Percentiles rank a stretch among this genome's conserved stretches.
These are phyloP conservation scores for Aeminium ludgeri DNA, from an alignment of 495 filamentous ascomycete species.

Conservation along the genomic window DNA sequence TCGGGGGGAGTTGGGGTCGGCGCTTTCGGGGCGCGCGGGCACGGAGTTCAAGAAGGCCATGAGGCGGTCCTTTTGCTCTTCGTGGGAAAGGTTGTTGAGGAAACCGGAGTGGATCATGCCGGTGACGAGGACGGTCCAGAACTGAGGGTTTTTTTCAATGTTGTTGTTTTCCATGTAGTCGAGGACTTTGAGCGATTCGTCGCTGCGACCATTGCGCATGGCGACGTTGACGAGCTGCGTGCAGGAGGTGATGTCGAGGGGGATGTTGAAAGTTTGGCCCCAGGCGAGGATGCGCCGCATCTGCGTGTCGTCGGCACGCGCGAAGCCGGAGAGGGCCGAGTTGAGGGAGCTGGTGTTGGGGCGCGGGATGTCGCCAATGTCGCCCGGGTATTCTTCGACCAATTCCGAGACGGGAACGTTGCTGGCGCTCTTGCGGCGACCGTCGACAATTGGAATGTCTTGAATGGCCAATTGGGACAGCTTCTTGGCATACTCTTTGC, in stretches of 20 bases:
- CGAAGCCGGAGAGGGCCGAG: conserved; percentile 36
- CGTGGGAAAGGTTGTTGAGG: conserved; percentile 13
- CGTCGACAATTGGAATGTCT: no score
- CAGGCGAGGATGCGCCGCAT: conserved; percentile 38
- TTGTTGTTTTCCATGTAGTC: conserved; percentile 29
- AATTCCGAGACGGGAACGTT: neutral
- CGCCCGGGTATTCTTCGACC: conserved; percentile 5
- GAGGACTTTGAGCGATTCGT: conserved; percentile 29
- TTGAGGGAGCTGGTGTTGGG: conserved; percentile 49
- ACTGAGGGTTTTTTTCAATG: conserved; percentile 33
- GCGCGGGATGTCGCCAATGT: conserved; percentile 28
- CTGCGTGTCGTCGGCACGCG: conserved; percentile 25
- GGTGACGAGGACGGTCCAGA: conserved; percentile 39
- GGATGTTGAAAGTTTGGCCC: conserved; percentile 39
- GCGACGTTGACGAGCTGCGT: conserved; percentile 46
- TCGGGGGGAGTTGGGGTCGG: conserved; percentile 19
- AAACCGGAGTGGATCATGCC: conserved; percentile 27
- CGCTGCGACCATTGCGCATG: conserved; percentile 29
- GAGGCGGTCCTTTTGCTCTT: conserved; percentile 26
- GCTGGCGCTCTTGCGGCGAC: neutral
- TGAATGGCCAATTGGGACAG: no score
- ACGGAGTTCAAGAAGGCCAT: conserved; percentile 25
- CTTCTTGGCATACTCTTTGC: neutral
- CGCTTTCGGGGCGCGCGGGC: no score
- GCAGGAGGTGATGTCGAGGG: conserved; percentile 46